Percentiles rank a stretch among this genome's conserved stretches.
These are phyloP conservation scores for Ettlia oleoabundans DNA, from an alignment of 139 green algal genomes.

Conservation along the genomic window DNA sequence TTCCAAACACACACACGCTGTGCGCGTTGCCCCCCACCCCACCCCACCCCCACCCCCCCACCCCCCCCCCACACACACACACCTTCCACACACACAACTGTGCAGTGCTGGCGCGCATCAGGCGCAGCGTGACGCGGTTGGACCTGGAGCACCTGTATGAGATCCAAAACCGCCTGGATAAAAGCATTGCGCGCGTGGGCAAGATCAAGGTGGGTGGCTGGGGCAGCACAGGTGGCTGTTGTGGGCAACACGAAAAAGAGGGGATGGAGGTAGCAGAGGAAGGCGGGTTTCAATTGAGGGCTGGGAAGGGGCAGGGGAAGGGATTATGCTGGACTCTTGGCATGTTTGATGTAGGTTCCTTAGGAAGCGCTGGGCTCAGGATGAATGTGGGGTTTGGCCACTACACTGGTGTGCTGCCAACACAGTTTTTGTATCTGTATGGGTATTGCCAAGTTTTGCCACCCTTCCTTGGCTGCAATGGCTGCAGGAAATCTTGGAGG, in stretches of 20 bases:
- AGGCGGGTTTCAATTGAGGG: not conserved
- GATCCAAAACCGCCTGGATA: conserved; percentile 31
- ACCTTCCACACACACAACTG: not conserved
- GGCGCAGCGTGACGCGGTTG: conserved; percentile 7
- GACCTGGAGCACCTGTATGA: conserved; percentile 42
- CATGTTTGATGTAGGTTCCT: too few species aligned
- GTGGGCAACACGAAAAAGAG: too few species aligned
- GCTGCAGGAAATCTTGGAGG: too few species aligned
- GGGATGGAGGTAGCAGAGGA: too few species aligned
- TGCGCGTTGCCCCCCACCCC: not conserved
- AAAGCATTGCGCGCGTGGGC: not conserved
- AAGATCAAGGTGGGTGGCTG: conserved; percentile 31
- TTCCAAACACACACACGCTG: not conserved
- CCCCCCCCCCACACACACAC: not conserved
- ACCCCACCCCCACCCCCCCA: not conserved
- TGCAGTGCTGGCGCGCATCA: conserved; percentile 34
- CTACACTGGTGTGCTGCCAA: not conserved
- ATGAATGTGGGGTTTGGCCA: too few species aligned
- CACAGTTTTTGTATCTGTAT: not conserved
- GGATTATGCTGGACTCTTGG: too few species aligned
- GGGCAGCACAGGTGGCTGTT: not conserved
- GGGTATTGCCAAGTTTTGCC: too few species aligned
- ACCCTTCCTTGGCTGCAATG: too few species aligned
- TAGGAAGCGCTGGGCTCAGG: too few species aligned
- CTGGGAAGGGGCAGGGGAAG: too few species aligned